phyloP scores from a whole-genome alignment of 2,329 filamentous ascomycete genomes.

The Chrysosporium keratinophilum region DNA sequence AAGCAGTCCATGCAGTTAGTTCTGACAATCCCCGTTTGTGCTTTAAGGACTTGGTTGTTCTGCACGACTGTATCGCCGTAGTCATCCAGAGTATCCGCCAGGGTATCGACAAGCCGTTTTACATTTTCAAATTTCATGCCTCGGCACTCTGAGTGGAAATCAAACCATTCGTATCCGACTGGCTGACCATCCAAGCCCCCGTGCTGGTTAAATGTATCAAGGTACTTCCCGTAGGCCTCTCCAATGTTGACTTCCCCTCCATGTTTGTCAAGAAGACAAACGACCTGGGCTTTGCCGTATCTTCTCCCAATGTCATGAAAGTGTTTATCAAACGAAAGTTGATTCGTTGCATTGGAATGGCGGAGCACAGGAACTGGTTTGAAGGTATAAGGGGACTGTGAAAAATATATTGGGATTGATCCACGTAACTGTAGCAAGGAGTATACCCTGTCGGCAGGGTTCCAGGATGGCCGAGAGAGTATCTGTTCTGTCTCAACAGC shows the following conservation, averaged over 20 bases:
- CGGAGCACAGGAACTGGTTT: constrained; percentile 76
- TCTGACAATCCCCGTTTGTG: constrained; percentile 67
- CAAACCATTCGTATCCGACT: constrained; percentile 85
- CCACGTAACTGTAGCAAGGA: constrained; percentile 83
- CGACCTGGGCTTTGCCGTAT: constrained; percentile 68
- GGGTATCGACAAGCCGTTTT: constrained; percentile 59
- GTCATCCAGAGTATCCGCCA: constrained; percentile 57
- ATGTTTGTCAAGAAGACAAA: constrained; percentile 81
- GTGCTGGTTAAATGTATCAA: constrained; percentile 56
- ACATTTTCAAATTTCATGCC: constrained; percentile 99
- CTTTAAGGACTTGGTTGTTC: constrained; percentile 32
- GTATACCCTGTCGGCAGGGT: constrained; percentile 52
- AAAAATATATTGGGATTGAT: constrained; percentile 91
- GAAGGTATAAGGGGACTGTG: constrained; percentile 84
- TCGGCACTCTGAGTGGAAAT: constrained; percentile 83
- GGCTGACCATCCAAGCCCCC: constrained; percentile 42
- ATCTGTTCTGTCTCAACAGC: constrained; percentile 93
- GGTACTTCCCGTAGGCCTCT: constrained; percentile 60
- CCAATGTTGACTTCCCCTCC: constrained; percentile 73
- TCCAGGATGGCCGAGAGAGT: constrained; percentile 60
- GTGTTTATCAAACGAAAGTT: constrained; percentile 65
- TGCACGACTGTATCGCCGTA: constrained; percentile 60
- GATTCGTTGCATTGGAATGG: constrained; percentile 70
- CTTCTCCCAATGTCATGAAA: constrained; percentile 57
- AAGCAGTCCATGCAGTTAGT: constrained; percentile 99